These are phyloP conservation scores for Adansonia grandidieri DNA, from an alignment of 441 rosid genomes.

Conservation along the genomic window DNA sequence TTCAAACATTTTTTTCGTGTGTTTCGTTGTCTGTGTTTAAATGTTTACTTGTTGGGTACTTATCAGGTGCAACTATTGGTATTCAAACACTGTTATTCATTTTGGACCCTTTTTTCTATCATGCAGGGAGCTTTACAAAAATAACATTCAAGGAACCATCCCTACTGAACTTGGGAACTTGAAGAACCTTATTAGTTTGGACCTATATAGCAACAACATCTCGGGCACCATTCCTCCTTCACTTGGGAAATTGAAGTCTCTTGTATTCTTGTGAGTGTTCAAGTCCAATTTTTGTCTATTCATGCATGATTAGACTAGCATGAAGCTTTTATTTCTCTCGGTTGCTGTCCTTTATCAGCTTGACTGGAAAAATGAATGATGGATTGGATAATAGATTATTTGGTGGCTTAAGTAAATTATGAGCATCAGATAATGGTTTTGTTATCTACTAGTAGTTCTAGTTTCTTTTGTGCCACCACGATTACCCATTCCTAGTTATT, in stretches of 20 bases:
- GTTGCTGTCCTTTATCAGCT: neutral
- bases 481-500: neutral
- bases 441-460: neutral
- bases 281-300: neutral
- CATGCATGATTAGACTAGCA: neutral
- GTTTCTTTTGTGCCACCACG: neutral
- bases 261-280: conserved; percentile 81
- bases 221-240: conserved; percentile 76
- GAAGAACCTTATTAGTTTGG: conserved; percentile 90
- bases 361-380: neutral
- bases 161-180: conserved; percentile 83
- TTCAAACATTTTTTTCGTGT: neutral
- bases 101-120: neutral
- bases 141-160: conserved; percentile 81
- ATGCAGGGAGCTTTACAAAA: conserved; percentile 88
- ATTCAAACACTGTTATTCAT: neutral
- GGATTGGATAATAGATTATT: neutral
- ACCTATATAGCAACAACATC: conserved; percentile 83
- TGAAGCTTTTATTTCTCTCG: neutral
- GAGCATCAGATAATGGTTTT: neutral
- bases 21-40: neutral
- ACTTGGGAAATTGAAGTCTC: conserved; percentile 83
- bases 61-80: neutral
- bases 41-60: conserved; percentile 17
- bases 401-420: neutral